Base-by-base conservation (phyloP, 108 stramenopile species). In the Pseudonitzschia pungens region DNA sequence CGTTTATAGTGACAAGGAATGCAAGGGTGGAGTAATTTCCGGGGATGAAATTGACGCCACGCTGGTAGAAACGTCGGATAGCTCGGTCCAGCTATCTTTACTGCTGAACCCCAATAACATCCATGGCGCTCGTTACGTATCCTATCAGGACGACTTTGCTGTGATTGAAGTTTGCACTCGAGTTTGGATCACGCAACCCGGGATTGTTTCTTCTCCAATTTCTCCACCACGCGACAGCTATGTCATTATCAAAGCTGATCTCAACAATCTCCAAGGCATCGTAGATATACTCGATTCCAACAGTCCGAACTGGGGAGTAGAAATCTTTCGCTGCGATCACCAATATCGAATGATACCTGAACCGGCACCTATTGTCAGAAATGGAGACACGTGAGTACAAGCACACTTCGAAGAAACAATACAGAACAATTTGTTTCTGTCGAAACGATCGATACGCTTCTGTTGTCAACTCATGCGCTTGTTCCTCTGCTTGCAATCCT, bases 31-130 rank as follows among this genome's bases (percentile, higher is more conserved):
- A 48, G 43, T 48, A 28, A 26, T 50, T 29, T 48, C 45, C 45
- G 45, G 26, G n/a, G 45, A 18, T 28, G 44, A 48, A 15, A 62
- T 62, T 33, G 33, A 62, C 2, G 7, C 66, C n/a, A n/a, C 43
- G 11, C 10, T 44, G 44, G 22, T 36, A 6, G 33, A 28, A 31
- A 43, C n/a, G 7, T 67, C 66, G 44, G 28, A 24, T 22, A 48
- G 50, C 43, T 44, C 43, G 22, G 26, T 67, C 20, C 66, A 41
- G n/a, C 36, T 67, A 16, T 44, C 66, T 22, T 28, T 67, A 9
- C 22, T 67, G n/a, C 21, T 67, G 22, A 67, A 48, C n/a, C 66
- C 66, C 16, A 11, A 67, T n/a, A 48, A 48, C 2, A 65, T 67
- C 50, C n/a, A 48, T 45, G 24, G 45, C 16, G 66, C 66, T 26